These are phyloP conservation scores for Mycena olivaceomarginata DNA, from an alignment of 768 basidiomycete genomes.

Conservation along the genomic window DNA sequence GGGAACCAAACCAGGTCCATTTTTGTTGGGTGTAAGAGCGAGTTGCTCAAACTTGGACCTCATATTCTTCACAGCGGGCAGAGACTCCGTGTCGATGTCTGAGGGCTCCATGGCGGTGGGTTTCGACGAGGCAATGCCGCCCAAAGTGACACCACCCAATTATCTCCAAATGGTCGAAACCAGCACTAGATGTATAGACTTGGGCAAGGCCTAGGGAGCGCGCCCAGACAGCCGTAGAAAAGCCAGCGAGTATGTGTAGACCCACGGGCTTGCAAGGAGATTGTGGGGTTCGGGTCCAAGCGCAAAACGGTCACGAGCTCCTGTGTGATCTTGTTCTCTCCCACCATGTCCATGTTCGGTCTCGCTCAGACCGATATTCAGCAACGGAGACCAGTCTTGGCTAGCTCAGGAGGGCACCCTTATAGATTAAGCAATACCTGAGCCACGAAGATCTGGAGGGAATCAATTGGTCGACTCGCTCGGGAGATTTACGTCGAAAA, in stretches of 20 bases:
- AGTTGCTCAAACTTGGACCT: constrained; percentile 84
- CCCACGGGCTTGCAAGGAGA: not conserved
- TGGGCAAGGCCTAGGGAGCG: not conserved
- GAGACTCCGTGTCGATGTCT: constrained; percentile 72
- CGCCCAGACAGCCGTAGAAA: not conserved
- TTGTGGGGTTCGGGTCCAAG: not conserved
- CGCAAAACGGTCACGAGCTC: too few species aligned
- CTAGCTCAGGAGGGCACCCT: too few species aligned
- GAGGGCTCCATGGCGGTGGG: constrained; percentile 37
- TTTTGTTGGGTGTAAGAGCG: constrained; percentile 61
- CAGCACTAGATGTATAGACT: constrained; percentile 8
- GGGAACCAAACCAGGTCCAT: constrained; percentile 43
- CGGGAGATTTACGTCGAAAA: too few species aligned
- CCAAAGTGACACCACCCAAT: constrained; percentile 5
- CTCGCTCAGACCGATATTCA: too few species aligned
- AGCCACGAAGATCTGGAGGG: too few species aligned
- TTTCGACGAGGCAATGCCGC: constrained; percentile 32
- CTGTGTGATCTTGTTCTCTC: too few species aligned
- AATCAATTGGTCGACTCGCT: too few species aligned
- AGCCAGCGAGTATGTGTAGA: not conserved
- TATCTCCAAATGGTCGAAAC: constrained; percentile 30
- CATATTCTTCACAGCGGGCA: constrained; percentile 81
- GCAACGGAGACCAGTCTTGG: too few species aligned
- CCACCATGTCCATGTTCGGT: too few species aligned
- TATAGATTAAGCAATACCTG: too few species aligned